A percentile compares a stretch with the other conserved stretches of the same genome.
Conservation (phyloP, 176 grass and related monocot species). For the Oryza meyeriana region DNA sequence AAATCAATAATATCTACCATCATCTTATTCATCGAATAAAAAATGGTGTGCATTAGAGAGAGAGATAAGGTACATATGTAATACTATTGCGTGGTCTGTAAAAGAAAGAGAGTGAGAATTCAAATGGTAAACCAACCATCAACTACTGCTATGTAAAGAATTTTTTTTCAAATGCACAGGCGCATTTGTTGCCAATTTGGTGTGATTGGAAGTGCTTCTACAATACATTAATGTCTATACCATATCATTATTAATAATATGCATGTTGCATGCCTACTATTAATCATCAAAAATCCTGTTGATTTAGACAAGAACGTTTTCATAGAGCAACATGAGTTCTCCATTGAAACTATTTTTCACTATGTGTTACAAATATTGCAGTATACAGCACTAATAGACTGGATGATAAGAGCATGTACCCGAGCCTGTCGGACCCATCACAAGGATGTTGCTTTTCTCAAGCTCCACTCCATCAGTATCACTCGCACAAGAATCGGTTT, state of each 20-base stretch:
- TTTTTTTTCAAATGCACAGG: background rate
- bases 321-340: background rate
- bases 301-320: conserved; percentile 3
- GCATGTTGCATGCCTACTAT: background rate
- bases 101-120: background rate
- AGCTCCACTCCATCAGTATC: conserved; percentile 57
- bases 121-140: background rate
- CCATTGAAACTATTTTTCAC: background rate
- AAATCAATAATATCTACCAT: background rate
- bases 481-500: conserved; percentile 19
- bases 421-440: conserved; percentile 69
- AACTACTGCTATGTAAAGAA: background rate
- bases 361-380: background rate
- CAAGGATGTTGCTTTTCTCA: conserved; percentile 80
- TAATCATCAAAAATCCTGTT: background rate
- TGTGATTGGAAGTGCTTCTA: background rate
- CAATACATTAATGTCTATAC: background rate
- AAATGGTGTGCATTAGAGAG: background rate
- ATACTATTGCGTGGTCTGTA: background rate
- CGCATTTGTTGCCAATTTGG: background rate
- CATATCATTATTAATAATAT: background rate
- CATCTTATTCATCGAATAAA: conserved; percentile 20
- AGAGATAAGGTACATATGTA: background rate
- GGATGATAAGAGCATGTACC: conserved; percentile 36
- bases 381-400: background rate